phyloP scores from a whole-genome alignment of 1,284 basidiomycete species.

The Waitea zeae region DNA sequence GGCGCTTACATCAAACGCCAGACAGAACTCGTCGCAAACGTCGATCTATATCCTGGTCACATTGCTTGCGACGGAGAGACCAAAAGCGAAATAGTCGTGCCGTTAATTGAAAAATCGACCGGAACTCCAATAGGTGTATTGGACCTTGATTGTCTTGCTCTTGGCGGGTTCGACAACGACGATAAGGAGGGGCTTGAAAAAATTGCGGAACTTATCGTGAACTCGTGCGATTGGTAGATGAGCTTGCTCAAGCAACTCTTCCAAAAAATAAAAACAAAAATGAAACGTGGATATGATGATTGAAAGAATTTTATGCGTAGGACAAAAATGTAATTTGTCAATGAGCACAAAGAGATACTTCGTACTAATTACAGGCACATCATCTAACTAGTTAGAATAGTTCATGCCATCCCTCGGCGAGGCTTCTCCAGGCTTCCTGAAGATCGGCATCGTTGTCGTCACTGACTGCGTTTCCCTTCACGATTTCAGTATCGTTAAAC shows the following conservation, averaged over 20 bases:
- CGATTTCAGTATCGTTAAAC: too few species aligned
- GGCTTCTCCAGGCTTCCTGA: too few species aligned
- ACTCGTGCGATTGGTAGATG: constrained; percentile 40
- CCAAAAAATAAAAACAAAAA: too few species aligned
- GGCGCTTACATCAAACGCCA: constrained; percentile 43
- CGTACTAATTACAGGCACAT: too few species aligned
- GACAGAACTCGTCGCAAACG: constrained; percentile 53
- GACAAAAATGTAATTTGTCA: too few species aligned
- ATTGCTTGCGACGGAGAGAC: constrained; percentile 82
- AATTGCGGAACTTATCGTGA: constrained; percentile 45
- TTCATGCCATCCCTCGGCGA: too few species aligned
- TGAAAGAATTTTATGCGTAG: too few species aligned
- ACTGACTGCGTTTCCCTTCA: too few species aligned
- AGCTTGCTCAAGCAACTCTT: constrained; percentile 5
- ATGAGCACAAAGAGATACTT: too few species aligned
- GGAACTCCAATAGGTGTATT: constrained; percentile 49
- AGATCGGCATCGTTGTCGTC: too few species aligned
- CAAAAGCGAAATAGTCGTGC: constrained; percentile 74
- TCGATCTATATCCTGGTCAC: constrained; percentile 71
- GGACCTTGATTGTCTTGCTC: constrained; percentile 67
- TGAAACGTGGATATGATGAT: too few species aligned
- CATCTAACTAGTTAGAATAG: too few species aligned
- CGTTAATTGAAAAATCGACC: constrained; percentile 29
- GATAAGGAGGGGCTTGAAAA: constrained; percentile 58
- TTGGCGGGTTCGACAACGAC: constrained; percentile 57